Evolutionary conservation across 257 asterid genomes (phyloP).

Genomic region (Hygrophila difformis): DNA sequence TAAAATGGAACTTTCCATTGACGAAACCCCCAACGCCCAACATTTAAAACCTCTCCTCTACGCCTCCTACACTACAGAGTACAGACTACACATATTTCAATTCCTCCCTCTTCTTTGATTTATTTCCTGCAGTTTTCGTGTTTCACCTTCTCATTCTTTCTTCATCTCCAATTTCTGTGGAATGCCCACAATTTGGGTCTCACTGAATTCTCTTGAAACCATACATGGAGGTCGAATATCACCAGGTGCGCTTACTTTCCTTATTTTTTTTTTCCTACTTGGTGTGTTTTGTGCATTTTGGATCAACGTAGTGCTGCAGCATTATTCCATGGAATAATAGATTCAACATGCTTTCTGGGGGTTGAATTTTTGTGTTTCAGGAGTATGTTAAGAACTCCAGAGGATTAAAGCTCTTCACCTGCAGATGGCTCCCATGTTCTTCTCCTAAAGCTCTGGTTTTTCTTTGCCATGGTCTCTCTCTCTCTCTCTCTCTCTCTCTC

Average conservation of each 20-base stretch:
- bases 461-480: conserved; percentile 82
- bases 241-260: conserved; percentile 39
- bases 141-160: too few species aligned
- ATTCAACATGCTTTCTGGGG: background rate
- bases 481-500: conserved; percentile 10
- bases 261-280: background rate
- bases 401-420: conserved; percentile 72
- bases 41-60: too few species aligned
- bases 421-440: conserved; percentile 84
- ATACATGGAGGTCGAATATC: conserved; percentile 67
- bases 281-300: background rate
- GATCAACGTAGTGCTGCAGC: too few species aligned
- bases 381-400: conserved; percentile 59
- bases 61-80: too few species aligned
- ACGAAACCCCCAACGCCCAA: too few species aligned
- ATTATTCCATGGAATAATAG: background rate
- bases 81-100: too few species aligned
- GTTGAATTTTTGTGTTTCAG: conserved; percentile 23
- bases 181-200: too few species aligned
- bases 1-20: too few species aligned
- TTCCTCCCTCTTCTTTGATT: too few species aligned
- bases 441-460: conserved; percentile 94
- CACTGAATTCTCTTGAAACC: too few species aligned
- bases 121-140: too few species aligned
- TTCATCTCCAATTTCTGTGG: too few species aligned